Evolutionary conservation across 257 asterid species (phyloP).

Genomic region (Solanum piurae): DNA sequence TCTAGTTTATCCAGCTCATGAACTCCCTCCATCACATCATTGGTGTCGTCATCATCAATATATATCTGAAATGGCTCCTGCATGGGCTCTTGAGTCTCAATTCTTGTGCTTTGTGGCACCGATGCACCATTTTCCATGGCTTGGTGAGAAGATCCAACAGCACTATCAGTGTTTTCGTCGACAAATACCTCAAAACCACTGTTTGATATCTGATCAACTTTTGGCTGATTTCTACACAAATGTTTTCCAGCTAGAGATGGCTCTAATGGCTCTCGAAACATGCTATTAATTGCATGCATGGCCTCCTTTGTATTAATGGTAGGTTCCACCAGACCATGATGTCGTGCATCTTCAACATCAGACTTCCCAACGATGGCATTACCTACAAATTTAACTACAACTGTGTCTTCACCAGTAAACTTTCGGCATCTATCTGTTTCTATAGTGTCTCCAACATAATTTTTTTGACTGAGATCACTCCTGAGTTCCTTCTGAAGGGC

Average conservation of each 20-base stretch:
- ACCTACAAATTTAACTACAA: conserved; percentile 55
- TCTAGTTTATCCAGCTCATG: conserved; percentile 9
- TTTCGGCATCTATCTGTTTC: conserved; percentile 18
- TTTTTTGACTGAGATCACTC: conserved; percentile 5
- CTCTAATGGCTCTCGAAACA: conserved; percentile 76
- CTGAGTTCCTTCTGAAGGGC: conserved; percentile 2
- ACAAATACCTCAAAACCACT: conserved; percentile 27
- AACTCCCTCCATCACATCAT: conserved; percentile 18
- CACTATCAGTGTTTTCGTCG: conserved; percentile 35
- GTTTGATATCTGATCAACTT: conserved; percentile 17
- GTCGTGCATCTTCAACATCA: conserved; percentile 64
- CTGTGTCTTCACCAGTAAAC: conserved; percentile 31
- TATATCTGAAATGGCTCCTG: conserved; percentile 55
- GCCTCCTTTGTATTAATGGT: conserved; percentile 81
- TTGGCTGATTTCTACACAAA: conserved; percentile 20
- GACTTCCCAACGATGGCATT: conserved; percentile 69
- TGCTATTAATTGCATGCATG: conserved; percentile 68
- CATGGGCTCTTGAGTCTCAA: conserved; percentile 23
- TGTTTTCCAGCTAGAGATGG: conserved; percentile 39
- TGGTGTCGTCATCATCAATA: conserved; percentile 52
- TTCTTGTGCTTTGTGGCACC: background rate
- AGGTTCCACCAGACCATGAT: conserved; percentile 92
- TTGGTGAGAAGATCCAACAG: conserved; percentile 15
- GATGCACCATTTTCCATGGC: conserved; percentile 12
- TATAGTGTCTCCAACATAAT: conserved; percentile 6